Evolutionary conservation across 1,139 yeast genomes (phyloP).

Genomic region (Candida smagusa): DNA sequence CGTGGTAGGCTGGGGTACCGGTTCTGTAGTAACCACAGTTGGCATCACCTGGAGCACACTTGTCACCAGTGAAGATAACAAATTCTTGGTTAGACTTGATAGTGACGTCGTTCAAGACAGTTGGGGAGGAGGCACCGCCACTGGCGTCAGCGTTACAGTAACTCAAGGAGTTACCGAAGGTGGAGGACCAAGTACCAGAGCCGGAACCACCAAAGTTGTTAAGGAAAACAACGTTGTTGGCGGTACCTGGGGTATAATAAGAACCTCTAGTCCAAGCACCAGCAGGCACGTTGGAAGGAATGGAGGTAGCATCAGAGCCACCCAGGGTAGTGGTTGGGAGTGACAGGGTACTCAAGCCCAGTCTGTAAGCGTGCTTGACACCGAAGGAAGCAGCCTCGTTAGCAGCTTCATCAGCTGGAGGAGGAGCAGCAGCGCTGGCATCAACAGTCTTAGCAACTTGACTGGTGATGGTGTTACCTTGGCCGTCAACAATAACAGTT

Average conservation of each 20-base stretch:
- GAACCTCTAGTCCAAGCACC: conserved; percentile 25
- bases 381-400: conserved; percentile 8
- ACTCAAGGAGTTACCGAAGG: conserved; percentile 26
- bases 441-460: conserved; percentile 11
- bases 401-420: conserved; percentile 31
- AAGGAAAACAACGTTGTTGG: conserved; percentile 22
- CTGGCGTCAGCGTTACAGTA: conserved; percentile 39
- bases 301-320: conserved; percentile 9
- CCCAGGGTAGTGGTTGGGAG: conserved; percentile 12
- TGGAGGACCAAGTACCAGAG: conserved; percentile 24
- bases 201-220: conserved; percentile 27
- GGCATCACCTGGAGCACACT: conserved; percentile 49
- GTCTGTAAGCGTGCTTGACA: conserved; percentile 12
- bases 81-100: conserved; percentile 58
- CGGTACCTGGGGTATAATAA: conserved; percentile 25
- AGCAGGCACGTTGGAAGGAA: conserved; percentile 12
- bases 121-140: conserved; percentile 37
- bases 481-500: conserved; percentile 63
- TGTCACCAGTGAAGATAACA: conserved; percentile 54
- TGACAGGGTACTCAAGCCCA: conserved; percentile 11
- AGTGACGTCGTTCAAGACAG: conserved; percentile 49
- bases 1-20: conserved; percentile 73
- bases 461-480: conserved; percentile 48
- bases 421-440: conserved; percentile 17
- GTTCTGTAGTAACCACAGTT: conserved; percentile 68